Conservation (phyloP, 371 early-diverging fungal genomes). For the Circinella umbellata region DNA sequence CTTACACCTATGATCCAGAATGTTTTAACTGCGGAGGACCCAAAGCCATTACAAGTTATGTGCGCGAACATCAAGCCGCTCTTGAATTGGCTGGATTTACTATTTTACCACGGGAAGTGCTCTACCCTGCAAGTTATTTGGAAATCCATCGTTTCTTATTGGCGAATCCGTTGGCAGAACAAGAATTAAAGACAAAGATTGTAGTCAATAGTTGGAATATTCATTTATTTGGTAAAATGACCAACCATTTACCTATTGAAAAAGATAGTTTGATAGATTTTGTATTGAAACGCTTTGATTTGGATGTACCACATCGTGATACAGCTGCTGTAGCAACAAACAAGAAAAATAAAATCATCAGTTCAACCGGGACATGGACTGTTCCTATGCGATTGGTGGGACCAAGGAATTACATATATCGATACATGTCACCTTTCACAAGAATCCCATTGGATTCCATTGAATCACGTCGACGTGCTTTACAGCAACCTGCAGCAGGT, state of each 20-base stretch:
- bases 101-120: conserved; percentile 54
- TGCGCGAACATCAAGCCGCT: conserved; percentile 49
- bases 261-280: conserved; percentile 56
- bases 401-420: conserved; percentile 43
- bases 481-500: conserved; percentile 48
- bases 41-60: conserved; percentile 66
- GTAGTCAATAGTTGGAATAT: conserved; percentile 54
- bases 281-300: conserved; percentile 55
- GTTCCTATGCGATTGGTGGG: conserved; percentile 38
- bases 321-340: conserved; percentile 18
- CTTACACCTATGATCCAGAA: conserved; percentile 57
- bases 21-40: conserved; percentile 74
- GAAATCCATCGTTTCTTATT: conserved; percentile 50
- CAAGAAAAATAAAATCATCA: conserved; percentile 32
- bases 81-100: conserved; percentile 55
- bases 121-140: conserved; percentile 61
- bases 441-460: conserved; percentile 15
- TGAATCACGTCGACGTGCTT: conserved; percentile 24
- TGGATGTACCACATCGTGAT: conserved; percentile 52
- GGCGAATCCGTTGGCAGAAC: conserved; percentile 52
- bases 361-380: conserved; percentile 29
- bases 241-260: conserved; percentile 56
- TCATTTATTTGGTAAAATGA: conserved; percentile 69
- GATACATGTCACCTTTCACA: conserved; percentile 22
- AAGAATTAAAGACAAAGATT: conserved; percentile 44